Evolutionary conservation across 73 alveolate species (phyloP), one percentile per base, ranked within the genome.

Genomic region (Halteria grandinella): DNA sequence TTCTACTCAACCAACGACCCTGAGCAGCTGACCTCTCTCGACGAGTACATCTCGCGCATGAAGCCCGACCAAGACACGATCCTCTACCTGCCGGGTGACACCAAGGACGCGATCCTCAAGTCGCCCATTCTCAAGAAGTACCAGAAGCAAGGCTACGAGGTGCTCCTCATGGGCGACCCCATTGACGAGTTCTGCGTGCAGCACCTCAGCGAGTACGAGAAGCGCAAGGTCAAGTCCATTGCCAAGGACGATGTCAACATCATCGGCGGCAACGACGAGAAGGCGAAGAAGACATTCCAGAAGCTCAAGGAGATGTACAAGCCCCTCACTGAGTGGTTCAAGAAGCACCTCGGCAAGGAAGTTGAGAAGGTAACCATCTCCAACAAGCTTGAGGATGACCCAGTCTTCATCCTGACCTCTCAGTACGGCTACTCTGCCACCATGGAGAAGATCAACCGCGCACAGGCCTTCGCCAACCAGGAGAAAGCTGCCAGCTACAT

Each of bases 21-120:
- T 23, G 97, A 96, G 82, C 89, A 87, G 60, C 89, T 93, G 82
- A 93, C 99, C 52, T 83, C 97, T 33, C 89, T 97, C 29, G 99
- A 97, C 77, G 99, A 97, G 59, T 97, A 97, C 89, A 88, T 97
- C 78, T 75, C 91, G 63, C 91, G 99, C 75, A 95, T 94, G 93
- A 91, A 93, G 89, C 94, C 93, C 25, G 98, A 97, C 83, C 97
- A 97, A 88, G 99, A 97, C 84, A 92, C 95, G 66, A 97, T 97
- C 86, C 96, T 93, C 86, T 97, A 77, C 90, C 80, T 96, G 12
- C 98, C 99, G 41, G 99, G 99, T 40, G 99, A 96, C 50, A 96
- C 94, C 66, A 87, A 83, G 72, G 98, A 94, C 14, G 91, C 97
- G 10, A 87, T 92, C 40, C 85, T 80, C 76, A 89, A 93, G 60